Base-by-base conservation (phyloP, 768 basidiomycete genomes). In the Russula sp. region DNA sequence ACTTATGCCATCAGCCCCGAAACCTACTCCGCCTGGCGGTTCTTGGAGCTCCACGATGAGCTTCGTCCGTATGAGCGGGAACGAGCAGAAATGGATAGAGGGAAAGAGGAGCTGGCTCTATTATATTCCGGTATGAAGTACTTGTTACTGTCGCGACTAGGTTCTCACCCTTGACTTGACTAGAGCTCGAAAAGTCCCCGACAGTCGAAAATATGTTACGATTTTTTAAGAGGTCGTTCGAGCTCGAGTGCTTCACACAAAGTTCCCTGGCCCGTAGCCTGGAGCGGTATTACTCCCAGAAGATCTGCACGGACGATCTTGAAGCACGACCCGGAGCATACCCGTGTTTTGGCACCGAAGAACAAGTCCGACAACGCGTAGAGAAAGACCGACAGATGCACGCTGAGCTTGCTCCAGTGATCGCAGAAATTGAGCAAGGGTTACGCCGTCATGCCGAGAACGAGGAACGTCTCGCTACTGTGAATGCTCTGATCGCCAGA, bases 321-420 rank as follows among this genome's bases (percentile, higher is more conserved):
- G 58, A 59, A 51, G 58, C 41, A 18, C 58, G 58, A 13, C 49
- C 49, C 6, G 58, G 20, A 11, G 41, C 32, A 22, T 59, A 36
- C 16, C 32, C 10, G 20, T 3, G 16, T 13, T 22, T 35, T 51
- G 48, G 48, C n/a, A 35, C 32, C 32, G 49, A 51, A 10, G 49
- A 51, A 25, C 41, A 51, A 20, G 7, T 18, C 11, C 49, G 42
- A 51, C 41, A 13, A 6, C 32, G 5, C 49, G 34, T 18, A 16
- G 32, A 42, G 16, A 41, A 9, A 0, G 0, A 14, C n/a, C 42
- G 34, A 45, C 42, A 7, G 13, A 14, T 35, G 11, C 18, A 20
- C n/a, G 32, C 7, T 11, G 3, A 35, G 9, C 42, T 45, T 20
- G 49, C 39, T 22, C 58, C 29, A 9, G 9, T 16, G 34, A 3